These are phyloP conservation scores for Umbellularia californica DNA, from an alignment of 164 flowering plant genomes.

Conservation along the genomic window DNA sequence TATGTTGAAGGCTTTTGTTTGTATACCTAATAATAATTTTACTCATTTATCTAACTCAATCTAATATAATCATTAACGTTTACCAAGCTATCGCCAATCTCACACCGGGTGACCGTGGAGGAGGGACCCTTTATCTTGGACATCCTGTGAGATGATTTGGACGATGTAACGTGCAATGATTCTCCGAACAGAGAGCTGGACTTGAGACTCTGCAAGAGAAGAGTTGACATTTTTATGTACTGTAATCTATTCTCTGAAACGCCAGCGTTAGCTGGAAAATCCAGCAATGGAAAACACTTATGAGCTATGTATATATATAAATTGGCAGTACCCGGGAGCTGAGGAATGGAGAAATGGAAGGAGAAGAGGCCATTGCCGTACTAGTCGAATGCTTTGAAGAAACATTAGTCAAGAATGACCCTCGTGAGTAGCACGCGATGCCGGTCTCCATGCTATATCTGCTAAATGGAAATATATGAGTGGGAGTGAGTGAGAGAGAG, in stretches of 20 bases:
- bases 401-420: conserved; percentile 24
- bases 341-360: conserved; percentile 47
- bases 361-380: conserved; percentile 34
- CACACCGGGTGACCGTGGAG: conserved; percentile 55
- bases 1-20: too few species aligned
- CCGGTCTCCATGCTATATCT: conserved; percentile 58
- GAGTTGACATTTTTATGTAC: neutral
- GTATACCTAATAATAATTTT: too few species aligned
- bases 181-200: conserved; percentile 75
- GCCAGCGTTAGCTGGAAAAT: neutral
- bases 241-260: neutral
- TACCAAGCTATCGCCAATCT: conserved; percentile 90
- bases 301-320: neutral
- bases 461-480: neutral
- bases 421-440: conserved; percentile 63
- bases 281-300: neutral
- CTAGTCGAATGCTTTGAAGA: conserved; percentile 50
- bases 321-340: conserved; percentile 39
- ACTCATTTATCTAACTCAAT: too few species aligned
- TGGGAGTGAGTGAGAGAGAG: neutral
- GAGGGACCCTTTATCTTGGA: conserved; percentile 39
- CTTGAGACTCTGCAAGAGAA: conserved; percentile 53
- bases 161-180: conserved; percentile 35
- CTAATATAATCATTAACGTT: conserved; percentile 8
- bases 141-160: conserved; percentile 47